Evolutionary conservation across 306 rosid species (phyloP).

Genomic region (Astragalus membranaceus): DNA sequence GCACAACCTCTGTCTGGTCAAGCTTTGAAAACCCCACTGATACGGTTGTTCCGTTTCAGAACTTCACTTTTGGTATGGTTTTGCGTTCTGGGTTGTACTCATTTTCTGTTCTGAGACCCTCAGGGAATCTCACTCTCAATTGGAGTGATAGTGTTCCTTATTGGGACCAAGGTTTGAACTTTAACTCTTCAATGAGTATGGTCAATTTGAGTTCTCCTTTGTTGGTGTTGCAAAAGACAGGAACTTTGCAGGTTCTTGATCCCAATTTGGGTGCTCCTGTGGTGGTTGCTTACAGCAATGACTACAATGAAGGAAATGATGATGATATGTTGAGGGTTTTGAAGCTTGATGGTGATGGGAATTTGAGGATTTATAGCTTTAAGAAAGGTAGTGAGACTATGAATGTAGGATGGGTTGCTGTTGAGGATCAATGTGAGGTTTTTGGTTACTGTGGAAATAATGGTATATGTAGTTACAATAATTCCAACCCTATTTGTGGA

Average conservation of each 20-base stretch:
- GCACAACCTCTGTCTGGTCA: constrained; percentile 49
- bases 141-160: constrained; percentile 46
- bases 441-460: constrained; percentile 65
- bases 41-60: constrained; percentile 47
- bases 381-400: constrained; percentile 32
- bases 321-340: constrained; percentile 41
- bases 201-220: constrained; percentile 44
- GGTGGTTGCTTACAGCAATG: constrained; percentile 53
- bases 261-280: constrained; percentile 15
- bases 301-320: constrained; percentile 36
- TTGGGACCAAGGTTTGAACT: constrained; percentile 41
- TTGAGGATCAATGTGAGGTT: constrained; percentile 57
- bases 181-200: constrained; percentile 27
- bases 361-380: constrained; percentile 49
- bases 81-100: constrained; percentile 60
- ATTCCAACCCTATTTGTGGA: constrained; percentile 41
- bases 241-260: constrained; percentile 46
- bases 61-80: constrained; percentile 38
- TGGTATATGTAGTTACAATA: constrained; percentile 64
- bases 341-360: constrained; percentile 63
- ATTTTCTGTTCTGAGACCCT: constrained; percentile 11
- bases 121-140: constrained; percentile 53
- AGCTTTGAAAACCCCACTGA: constrained; percentile 64
- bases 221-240: constrained; percentile 31
- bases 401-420: constrained; percentile 56